phyloP scores from a whole-genome alignment of 2,329 filamentous ascomycete species.

The Venturia carpophila region DNA sequence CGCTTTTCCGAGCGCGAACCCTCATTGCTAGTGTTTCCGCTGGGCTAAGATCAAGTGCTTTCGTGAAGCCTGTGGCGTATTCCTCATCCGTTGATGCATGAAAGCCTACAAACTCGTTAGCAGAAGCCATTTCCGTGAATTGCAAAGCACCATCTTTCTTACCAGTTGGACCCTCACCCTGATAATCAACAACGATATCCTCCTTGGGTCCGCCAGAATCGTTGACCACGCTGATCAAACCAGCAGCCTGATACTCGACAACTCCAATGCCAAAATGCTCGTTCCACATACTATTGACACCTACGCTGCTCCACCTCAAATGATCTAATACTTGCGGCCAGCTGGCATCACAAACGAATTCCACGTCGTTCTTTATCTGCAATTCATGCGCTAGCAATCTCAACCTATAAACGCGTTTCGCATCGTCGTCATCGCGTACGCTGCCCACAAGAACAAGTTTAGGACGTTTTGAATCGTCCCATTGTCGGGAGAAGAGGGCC shows the following conservation, averaged over 20 bases:
- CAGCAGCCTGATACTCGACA: constrained; percentile 95
- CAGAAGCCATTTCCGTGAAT: neutral
- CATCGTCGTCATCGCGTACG: constrained; percentile 76
- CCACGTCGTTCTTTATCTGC: constrained; percentile 71
- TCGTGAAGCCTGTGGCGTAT: constrained; percentile 72
- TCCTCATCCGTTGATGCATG: constrained; percentile 71
- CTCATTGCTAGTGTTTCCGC: constrained; percentile 66
- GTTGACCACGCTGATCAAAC: constrained; percentile 86
- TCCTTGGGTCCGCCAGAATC: constrained; percentile 86
- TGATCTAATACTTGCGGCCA: constrained; percentile 82
- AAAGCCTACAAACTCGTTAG: constrained; percentile 53
- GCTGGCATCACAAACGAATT: constrained; percentile 82
- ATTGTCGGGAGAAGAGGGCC: constrained; percentile 38
- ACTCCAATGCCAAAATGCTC: constrained; percentile 98
- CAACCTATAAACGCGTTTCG: constrained; percentile 78
- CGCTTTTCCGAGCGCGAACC: constrained; percentile 65
- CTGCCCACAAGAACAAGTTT: constrained; percentile 81
- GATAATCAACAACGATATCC: constrained; percentile 79
- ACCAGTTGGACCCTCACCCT: constrained; percentile 67
- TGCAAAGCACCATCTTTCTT: constrained; percentile 25
- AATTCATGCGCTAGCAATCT: constrained; percentile 81
- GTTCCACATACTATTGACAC: constrained; percentile 99
- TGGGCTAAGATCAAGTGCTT: constrained; percentile 59
- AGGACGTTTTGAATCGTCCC: constrained; percentile 33
- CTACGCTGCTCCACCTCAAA: constrained; percentile 68